phyloP scores from a whole-genome alignment of 1,284 basidiomycete genomes.

The Rhodofomes roseus region DNA sequence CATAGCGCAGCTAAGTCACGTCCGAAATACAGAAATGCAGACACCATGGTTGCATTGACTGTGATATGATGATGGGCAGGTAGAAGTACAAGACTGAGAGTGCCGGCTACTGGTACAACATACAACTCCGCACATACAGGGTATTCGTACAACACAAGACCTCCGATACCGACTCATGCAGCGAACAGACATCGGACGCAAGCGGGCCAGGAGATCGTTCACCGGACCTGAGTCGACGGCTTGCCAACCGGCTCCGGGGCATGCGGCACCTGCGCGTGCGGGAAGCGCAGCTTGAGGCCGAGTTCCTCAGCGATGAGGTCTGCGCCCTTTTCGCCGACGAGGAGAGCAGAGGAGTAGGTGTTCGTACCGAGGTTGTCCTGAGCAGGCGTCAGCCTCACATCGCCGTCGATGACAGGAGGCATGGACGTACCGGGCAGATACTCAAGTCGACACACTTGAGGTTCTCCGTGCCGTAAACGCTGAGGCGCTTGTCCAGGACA shows the following conservation, averaged over 20 bases:
- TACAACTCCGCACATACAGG: no score
- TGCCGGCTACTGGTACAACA: no score
- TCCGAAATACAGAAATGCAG: no score
- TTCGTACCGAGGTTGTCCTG: slow-evolving; percentile 71
- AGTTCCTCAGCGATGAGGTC: slow-evolving; percentile 60
- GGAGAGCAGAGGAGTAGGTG: slow-evolving; percentile 65
- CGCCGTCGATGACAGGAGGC: not conserved
- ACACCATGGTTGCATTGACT: no score
- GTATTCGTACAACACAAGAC: not conserved
- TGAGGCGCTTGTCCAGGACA: slow-evolving; percentile 69
- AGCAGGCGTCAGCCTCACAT: not conserved
- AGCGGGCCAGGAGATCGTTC: not conserved
- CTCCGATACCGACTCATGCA: not conserved
- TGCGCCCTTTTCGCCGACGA: slow-evolving; percentile 70
- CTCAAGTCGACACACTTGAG: slow-evolving; percentile 66
- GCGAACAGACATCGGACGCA: not conserved
- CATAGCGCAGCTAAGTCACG: no score
- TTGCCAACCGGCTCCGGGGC: slow-evolving; percentile 56
- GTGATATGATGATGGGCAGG: no score
- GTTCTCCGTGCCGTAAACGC: slow-evolving; percentile 71
- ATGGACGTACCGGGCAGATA: slow-evolving; percentile 56
- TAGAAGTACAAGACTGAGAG: no score
- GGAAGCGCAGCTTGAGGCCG: slow-evolving; percentile 57
- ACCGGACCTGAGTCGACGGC: slow-evolving; percentile 43
- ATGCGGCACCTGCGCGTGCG: slow-evolving; percentile 69